Evolutionary conservation across 805 yeast species (phyloP), one percentile per base, ranked within the genome.

Genomic region (Candida arabinofermentans): DNA sequence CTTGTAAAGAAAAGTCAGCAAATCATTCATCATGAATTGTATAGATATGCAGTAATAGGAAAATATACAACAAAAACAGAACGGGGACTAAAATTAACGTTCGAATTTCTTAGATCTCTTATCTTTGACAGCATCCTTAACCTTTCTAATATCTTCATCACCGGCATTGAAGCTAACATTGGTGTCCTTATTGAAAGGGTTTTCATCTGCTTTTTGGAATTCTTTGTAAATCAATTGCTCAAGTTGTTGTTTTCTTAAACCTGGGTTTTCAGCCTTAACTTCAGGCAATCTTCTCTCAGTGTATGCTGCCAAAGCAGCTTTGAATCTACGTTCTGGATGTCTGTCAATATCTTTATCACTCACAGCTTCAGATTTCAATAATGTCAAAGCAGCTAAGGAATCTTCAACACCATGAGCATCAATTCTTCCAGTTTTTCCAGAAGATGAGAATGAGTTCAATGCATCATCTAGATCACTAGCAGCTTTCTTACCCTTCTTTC

Each of bases 251-350:
- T 81, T 71, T 55, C 95, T 75, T 53, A 86, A 69, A 12, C 96
- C 96, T 4, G 90, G 89, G 53, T 81, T 70, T 62, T 86, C 95
- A 59, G 79, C 72, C 63, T 81, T 79, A 41, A 83, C 43, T 55
- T 83, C 87, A 5, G 93, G 91, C 32, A 83, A 58, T 54, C 91
- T 73, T 42, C 71, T 67, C 47, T 81, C 91, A 54, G 86, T 87
- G 55, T 66, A 86, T 1, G 86, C 87, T 10, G 77, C 71, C 42
- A 70, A 70, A 0, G 95, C 95, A 21, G 91, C 87, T 67, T 86
- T 86, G 64, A 82, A 84, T 58, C 96, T 76, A 65, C 95, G 77
- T 68, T 86, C 96, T 8, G 96, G 95, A 53, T 86, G 96, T 62
- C 88, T 79, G 46, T 86, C 96, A 39, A 86, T 70, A 39, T 79